These are phyloP conservation scores for Amanita pallidorosea DNA, from an alignment of 768 basidiomycete species.

Conservation along the genomic window DNA sequence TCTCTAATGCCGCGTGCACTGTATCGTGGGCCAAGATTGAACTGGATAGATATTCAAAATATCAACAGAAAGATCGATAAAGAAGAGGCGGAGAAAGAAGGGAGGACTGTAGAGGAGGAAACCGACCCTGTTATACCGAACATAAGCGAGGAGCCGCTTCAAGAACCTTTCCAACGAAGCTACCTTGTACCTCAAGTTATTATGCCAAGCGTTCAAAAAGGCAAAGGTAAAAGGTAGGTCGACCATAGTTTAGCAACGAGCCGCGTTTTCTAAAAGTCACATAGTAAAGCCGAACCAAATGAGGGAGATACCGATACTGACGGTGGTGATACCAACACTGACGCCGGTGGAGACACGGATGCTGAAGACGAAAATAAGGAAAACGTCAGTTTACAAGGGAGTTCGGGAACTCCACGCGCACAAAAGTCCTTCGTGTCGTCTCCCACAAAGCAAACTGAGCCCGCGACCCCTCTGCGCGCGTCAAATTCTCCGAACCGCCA, in stretches of 20 bases:
- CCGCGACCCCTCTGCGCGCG: not conserved
- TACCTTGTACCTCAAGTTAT: constrained; percentile 3
- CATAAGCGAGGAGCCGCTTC: not conserved
- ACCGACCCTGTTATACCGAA: not conserved
- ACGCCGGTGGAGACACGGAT: not conserved
- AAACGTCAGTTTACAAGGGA: not conserved
- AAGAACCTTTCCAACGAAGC: not conserved
- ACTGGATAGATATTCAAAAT: constrained; percentile 1
- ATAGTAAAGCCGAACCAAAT: not conserved
- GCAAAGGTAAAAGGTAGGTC: not conserved
- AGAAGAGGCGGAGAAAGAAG: not conserved
- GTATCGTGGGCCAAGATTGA: not conserved
- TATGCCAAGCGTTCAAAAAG: not conserved
- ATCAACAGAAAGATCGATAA: not conserved
- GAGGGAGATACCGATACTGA: constrained; percentile 1
- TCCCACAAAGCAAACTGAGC: not conserved
- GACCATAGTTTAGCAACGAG: not conserved
- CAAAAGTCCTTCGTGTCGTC: not conserved
- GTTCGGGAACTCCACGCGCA: not conserved
- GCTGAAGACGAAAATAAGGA: constrained; percentile 2
- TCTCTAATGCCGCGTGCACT: not conserved
- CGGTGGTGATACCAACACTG: not conserved
- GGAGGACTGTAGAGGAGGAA: not conserved
- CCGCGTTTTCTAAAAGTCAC: not conserved
- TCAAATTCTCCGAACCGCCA: not conserved